Conservation (phyloP, 2,329 filamentous ascomycete genomes). For the Rhynchosporium graminicola region DNA sequence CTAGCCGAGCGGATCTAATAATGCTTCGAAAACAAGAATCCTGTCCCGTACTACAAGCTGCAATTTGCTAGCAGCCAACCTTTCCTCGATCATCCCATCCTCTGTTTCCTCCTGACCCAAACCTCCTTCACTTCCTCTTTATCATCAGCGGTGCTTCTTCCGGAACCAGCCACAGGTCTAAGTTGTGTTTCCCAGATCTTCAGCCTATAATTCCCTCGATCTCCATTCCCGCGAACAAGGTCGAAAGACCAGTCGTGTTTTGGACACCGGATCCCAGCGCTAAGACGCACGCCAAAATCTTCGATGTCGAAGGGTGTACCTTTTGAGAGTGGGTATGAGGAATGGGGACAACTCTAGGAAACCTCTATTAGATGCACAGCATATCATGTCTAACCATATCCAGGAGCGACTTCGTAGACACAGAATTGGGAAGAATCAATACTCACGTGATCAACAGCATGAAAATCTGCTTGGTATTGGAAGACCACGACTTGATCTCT, state of each 20-base stretch:
- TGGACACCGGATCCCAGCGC: slow-evolving; percentile 64
- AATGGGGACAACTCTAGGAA: slow-evolving; percentile 64
- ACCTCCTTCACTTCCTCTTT: slow-evolving; percentile 20
- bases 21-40: not conserved
- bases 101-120: slow-evolving; percentile 31
- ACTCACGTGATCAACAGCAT: slow-evolving; percentile 68
- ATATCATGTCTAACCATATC: no score
- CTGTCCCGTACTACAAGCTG: not conserved
- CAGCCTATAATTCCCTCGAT: slow-evolving; percentile 62
- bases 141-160: not conserved
- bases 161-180: slow-evolving; percentile 36
- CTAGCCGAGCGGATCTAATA: not conserved
- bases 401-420: not conserved
- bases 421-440: slow-evolving; percentile 1
- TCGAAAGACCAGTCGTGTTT: slow-evolving; percentile 75
- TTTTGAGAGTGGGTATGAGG: slow-evolving; percentile 63
- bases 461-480: slow-evolving; percentile 60
- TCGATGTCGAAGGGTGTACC: slow-evolving; percentile 70
- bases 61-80: not conserved
- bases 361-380: not conserved
- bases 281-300: slow-evolving; percentile 66
- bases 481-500: slow-evolving; percentile 67
- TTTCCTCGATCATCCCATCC: slow-evolving; percentile 24
- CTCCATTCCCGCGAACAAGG: slow-evolving; percentile 60
- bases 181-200: slow-evolving; percentile 65